Evolutionary conservation across 345 rosid genomes (phyloP).

Genomic region (Ceriops decandra): DNA sequence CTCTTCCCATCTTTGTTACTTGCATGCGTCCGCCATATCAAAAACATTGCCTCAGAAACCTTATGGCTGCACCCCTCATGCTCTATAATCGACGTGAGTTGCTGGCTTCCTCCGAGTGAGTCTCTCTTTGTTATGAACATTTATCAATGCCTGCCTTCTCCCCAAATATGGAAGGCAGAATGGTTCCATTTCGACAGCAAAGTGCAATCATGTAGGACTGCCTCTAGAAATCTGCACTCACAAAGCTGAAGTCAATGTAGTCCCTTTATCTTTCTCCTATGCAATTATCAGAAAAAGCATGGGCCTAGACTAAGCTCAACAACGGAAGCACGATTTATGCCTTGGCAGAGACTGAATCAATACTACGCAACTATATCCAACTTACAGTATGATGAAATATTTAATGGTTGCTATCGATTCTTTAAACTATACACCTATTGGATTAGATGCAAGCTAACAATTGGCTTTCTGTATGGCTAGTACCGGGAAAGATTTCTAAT

Average conservation of each 20-base stretch:
- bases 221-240: constrained; percentile 40
- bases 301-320: too few species aligned
- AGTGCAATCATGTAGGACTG: constrained; percentile 32
- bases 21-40: constrained; percentile 19
- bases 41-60: constrained; percentile 19
- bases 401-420: too few species aligned
- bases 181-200: background rate
- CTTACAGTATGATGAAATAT: too few species aligned
- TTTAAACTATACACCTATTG: too few species aligned
- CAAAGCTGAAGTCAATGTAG: constrained; percentile 13
- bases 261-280: constrained; percentile 9
- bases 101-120: constrained; percentile 7
- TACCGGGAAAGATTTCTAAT: too few species aligned
- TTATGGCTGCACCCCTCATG: constrained; percentile 15
- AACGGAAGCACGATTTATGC: too few species aligned
- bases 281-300: constrained; percentile 7
- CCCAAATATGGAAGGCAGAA: background rate
- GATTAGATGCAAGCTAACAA: too few species aligned
- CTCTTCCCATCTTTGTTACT: constrained; percentile 9
- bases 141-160: constrained; percentile 3
- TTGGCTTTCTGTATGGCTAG: too few species aligned
- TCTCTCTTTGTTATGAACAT: background rate
- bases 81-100: constrained; percentile 3
- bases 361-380: too few species aligned
- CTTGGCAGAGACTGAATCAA: too few species aligned